Evolutionary conservation across 2,329 filamentous ascomycete species (phyloP), one percentile per base, ranked within the genome.

Genomic region (Aspergillus tamarii): DNA sequence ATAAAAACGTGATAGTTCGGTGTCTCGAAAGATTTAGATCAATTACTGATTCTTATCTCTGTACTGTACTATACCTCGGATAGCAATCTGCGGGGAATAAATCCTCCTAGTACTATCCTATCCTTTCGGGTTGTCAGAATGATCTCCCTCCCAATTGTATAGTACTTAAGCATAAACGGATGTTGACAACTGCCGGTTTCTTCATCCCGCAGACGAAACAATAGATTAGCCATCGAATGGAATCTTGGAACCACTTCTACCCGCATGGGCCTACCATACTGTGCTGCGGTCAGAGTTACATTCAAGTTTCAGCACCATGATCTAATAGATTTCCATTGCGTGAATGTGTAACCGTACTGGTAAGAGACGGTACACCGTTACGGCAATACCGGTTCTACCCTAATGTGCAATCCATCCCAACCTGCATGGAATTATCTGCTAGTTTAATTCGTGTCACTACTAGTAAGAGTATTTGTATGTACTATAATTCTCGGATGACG

Each of bases 401-500:
- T 54, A 50, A 50, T 50, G 23, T 50, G 30, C 30, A 54, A 36
- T 54, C 32, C 30, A 14, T 36, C 7, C 7, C 26, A 14, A 16
- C 30, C 21, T 54, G 52, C 52, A 36, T 54, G 21, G 30, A 50
- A 50, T 50, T 16, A 21, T 55, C 32, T 55, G 52, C n/a, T 55
- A 55, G 52, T 41, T 55, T 55, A 55, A 55, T 55, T 39, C 11
- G 52, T 39, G 52, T 55, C 21, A 55, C 32, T 41, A 3, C 26
- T 26, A 26, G 26, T 26, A n/a, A 16, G 3, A 41, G 39, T 41
- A 19, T 3, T 41, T 14, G 3, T 36, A 4, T 23, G 28, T 55
- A 39, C 52, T 55, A 55, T 41, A 55, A 57, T 68, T 71, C 66
- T 70, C 61, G 60, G 55, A 56, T 63, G 68, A 67, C 66, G 67